Evolutionary conservation across 495 filamentous ascomycete species (phyloP).

Genomic region (Pseudevernia furfuracea): DNA sequence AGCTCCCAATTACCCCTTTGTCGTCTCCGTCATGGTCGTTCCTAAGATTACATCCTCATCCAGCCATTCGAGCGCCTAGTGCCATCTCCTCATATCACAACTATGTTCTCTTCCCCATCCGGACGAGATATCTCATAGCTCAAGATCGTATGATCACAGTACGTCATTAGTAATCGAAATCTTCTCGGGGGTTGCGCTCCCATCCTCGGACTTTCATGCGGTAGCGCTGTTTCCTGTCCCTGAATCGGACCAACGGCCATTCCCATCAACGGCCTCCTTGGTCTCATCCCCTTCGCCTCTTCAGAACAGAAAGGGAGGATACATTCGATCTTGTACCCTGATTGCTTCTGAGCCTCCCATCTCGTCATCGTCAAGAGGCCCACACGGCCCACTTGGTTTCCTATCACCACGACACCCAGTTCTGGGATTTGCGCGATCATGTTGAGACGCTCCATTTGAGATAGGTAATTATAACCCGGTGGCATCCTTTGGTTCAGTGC

Average conservation of each 20-base stretch:
- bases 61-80: neutral
- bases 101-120: neutral
- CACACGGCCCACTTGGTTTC: conserved; percentile 64
- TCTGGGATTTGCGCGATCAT: conserved; percentile 72
- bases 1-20: neutral
- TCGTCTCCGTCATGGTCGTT: neutral
- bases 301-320: conserved; percentile 48
- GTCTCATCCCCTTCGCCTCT: conserved; percentile 38
- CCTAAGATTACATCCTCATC: neutral
- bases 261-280: conserved; percentile 44
- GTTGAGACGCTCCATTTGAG: conserved; percentile 59
- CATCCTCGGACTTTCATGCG: neutral
- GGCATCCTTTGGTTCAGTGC: conserved; percentile 40
- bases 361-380: conserved; percentile 65
- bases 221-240: conserved; percentile 34
- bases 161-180: conserved; percentile 70
- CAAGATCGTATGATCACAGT: conserved; percentile 66
- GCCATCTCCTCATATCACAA: conserved; percentile 6
- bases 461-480: conserved; percentile 34
- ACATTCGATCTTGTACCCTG: conserved; percentile 47
- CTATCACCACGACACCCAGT: conserved; percentile 66
- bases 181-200: conserved; percentile 28
- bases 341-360: conserved; percentile 29
- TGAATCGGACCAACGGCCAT: conserved; percentile 55
- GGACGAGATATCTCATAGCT: conserved; percentile 61